Percentiles rank a stretch among this genome's conserved stretches.
These are phyloP conservation scores for Suhomyces kunorum DNA, from an alignment of 1,139 yeast species.

Conservation along the genomic window DNA sequence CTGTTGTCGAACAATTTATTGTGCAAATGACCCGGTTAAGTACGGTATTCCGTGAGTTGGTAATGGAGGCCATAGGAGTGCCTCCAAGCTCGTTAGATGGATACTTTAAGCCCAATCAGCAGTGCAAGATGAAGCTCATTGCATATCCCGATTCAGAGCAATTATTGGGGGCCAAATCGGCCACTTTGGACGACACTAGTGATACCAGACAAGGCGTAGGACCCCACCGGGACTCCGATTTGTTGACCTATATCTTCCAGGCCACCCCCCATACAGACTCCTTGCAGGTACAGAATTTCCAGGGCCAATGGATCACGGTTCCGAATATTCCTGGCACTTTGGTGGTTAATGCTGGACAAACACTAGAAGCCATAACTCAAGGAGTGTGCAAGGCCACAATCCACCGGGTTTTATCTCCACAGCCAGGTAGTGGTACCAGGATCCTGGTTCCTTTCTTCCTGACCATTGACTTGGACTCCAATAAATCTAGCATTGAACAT, in stretches of 20 bases:
- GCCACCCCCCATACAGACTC: slow-evolving; percentile 51
- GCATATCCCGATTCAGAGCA: slow-evolving; percentile 49
- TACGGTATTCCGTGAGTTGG: slow-evolving; percentile 43
- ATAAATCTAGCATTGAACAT: slow-evolving; percentile 33
- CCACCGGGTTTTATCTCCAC: slow-evolving; percentile 61
- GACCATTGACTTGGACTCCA: slow-evolving; percentile 50
- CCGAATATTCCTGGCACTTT: slow-evolving; percentile 44
- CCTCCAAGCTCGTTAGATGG: slow-evolving; percentile 44
- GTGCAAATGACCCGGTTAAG: slow-evolving; percentile 50
- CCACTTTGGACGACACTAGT: slow-evolving; percentile 42
- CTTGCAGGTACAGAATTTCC: slow-evolving; percentile 61
- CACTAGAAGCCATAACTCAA: slow-evolving; percentile 53
- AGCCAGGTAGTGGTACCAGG: slow-evolving; percentile 53
- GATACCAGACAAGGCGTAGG: slow-evolving; percentile 65
- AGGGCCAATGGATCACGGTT: slow-evolving; percentile 64
- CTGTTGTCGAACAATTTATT: slow-evolving; percentile 47
- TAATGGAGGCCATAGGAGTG: slow-evolving; percentile 58
- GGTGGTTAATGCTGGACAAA: slow-evolving; percentile 58
- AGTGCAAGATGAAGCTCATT: slow-evolving; percentile 55
- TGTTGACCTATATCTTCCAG: slow-evolving; percentile 61
- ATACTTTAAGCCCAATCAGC: slow-evolving; percentile 54
- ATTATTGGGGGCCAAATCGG: slow-evolving; percentile 29
- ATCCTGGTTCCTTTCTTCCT: slow-evolving; percentile 57
- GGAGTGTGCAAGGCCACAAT: slow-evolving; percentile 67
- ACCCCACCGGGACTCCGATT: slow-evolving; percentile 70